Conservation (phyloP, 495 filamentous ascomycete species). For the Penicillium pancosmium region DNA sequence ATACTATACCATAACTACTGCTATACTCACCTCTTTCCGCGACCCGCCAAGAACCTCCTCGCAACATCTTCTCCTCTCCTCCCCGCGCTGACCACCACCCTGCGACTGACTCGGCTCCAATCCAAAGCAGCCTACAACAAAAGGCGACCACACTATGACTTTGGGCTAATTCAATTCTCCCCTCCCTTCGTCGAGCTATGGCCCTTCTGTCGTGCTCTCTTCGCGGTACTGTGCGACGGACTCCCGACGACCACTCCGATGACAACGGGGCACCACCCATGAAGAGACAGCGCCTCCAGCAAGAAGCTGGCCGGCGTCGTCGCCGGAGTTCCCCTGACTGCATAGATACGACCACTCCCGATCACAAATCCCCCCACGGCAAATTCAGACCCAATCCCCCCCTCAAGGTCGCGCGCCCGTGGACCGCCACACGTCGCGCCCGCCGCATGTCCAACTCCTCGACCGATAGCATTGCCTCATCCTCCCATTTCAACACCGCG, state of each 20-base stretch:
- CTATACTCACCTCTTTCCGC: background rate
- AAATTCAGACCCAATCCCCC: conserved; percentile 26
- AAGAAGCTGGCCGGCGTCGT: conserved; percentile 26
- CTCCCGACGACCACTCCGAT: conserved; percentile 23
- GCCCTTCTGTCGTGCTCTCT: conserved; percentile 41
- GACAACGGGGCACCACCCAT: conserved; percentile 27
- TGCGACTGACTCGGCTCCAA: background rate
- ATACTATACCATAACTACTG: background rate
- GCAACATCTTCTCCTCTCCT: conserved; percentile 3
- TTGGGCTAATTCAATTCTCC: background rate
- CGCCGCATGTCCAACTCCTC: conserved; percentile 24
- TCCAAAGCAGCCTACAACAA: background rate
- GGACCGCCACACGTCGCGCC: conserved; percentile 21
- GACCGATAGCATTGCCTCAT: conserved; percentile 21
- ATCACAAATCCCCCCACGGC: conserved; percentile 15
- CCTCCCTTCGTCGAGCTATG: conserved; percentile 30
- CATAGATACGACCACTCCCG: conserved; percentile 35
- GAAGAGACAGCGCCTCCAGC: conserved; percentile 35
- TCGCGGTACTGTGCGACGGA: conserved; percentile 41
- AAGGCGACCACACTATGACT: conserved; percentile 16
- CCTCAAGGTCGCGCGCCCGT: conserved; percentile 26
- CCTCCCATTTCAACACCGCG: conserved; percentile 20
- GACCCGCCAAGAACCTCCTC: conserved; percentile 13
- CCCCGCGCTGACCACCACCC: conserved; percentile 1
- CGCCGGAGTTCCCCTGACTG: conserved; percentile 46